Percentiles rank a stretch among this genome's conserved stretches.
Evolutionary conservation across 192 early-diverging fungal species (phyloP).

Genomic region (Coemansia sp.): DNA sequence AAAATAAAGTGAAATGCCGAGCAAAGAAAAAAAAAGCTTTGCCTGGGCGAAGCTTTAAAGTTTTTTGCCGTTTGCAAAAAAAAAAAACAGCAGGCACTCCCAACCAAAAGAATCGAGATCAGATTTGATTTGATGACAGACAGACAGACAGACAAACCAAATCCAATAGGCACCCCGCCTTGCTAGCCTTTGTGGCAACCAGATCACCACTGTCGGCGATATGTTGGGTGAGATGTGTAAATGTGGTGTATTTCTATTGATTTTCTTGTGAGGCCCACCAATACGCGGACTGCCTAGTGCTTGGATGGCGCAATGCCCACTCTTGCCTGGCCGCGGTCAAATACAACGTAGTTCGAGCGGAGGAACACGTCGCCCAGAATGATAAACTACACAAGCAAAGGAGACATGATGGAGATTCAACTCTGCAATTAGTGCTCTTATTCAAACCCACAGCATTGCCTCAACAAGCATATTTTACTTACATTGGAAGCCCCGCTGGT

Average conservation of each 20-base stretch:
- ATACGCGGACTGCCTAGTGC: slow-evolving; percentile 17
- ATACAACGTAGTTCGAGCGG: slow-evolving; percentile 66
- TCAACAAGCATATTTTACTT: slow-evolving; percentile 11
- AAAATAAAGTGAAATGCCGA: neutral
- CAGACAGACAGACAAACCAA: too few species aligned
- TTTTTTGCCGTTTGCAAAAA: too few species aligned
- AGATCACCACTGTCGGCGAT: neutral
- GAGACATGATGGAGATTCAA: neutral
- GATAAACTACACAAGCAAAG: slow-evolving; percentile 36
- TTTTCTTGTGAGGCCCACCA: neutral
- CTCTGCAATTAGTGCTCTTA: neutral
- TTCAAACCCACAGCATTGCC: neutral
- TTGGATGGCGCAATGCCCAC: slow-evolving; percentile 62
- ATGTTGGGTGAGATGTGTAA: neutral
- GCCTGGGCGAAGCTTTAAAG: too few species aligned
- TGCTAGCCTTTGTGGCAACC: neutral
- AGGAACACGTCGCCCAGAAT: slow-evolving; percentile 71
- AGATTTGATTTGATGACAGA: too few species aligned
- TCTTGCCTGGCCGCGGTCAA: slow-evolving; percentile 57
- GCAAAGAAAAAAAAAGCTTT: neutral
- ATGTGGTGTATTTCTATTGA: neutral
- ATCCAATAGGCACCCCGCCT: too few species aligned
- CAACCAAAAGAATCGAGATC: too few species aligned
- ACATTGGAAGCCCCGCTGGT: slow-evolving; percentile 48
- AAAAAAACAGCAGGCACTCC: too few species aligned